Percentiles rank a stretch among this genome's conserved stretches.
Evolutionary conservation across 495 filamentous ascomycete species (phyloP).

Genomic region (Penicillium diatomitis): DNA sequence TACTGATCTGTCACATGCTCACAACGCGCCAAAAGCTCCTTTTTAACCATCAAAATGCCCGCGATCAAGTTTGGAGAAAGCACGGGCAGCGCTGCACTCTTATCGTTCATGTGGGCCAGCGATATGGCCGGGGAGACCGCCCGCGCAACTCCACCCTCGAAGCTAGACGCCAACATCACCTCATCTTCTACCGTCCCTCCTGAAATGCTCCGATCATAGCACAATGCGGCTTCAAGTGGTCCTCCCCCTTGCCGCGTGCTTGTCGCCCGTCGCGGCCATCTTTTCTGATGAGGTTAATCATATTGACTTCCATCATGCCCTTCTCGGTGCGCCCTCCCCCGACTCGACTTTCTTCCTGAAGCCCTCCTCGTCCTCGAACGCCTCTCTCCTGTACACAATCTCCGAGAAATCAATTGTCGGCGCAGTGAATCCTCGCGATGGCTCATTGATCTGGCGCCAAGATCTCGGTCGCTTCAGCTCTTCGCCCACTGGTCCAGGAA

Average conservation of each 20-base stretch:
- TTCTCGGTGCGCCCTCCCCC: conserved; percentile 71
- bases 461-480: conserved; percentile 38
- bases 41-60: no score
- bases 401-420: conserved; percentile 74
- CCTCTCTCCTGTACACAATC: conserved; percentile 84
- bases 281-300: conserved; percentile 86
- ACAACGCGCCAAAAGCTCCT: no score
- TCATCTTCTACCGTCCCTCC: conserved; percentile 5
- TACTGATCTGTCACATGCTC: no score
- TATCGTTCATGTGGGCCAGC: no score
- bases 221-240: conserved; percentile 41
- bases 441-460: conserved; percentile 80
- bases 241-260: conserved; percentile 32
- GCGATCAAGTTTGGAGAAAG: no score
- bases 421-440: conserved; percentile 81
- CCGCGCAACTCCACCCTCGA: conserved; percentile 7
- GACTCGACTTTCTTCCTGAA: conserved; percentile 92
- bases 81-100: no score
- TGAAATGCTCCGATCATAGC: conserved; percentile 25
- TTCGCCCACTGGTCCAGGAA: conserved; percentile 30
- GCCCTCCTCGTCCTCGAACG: conserved; percentile 68
- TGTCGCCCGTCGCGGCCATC: conserved; percentile 49
- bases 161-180: conserved; percentile 5
- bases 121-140: conserved; percentile 5
- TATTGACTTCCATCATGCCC: conserved; percentile 86